Percentiles rank a stretch among this genome's conserved stretches.
Conservation (phyloP, 2,329 filamentous ascomycete genomes). For the Neonectria magnoliae region DNA sequence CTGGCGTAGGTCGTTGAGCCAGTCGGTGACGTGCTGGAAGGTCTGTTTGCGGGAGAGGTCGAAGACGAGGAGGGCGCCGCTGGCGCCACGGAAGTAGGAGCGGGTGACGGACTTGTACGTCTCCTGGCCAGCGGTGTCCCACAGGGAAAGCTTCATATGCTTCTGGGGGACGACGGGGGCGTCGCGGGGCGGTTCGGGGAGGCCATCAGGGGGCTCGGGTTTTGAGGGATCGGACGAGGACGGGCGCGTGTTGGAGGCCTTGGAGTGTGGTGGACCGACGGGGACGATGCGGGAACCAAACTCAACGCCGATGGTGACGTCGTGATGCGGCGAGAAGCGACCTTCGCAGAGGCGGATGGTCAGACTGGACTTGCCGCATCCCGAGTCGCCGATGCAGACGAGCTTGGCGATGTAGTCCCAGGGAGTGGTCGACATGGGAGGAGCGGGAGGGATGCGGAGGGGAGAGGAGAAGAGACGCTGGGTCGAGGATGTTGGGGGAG, state of each 20-base stretch:
- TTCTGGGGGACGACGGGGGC: slow-evolving; percentile 61
- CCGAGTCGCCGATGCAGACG: slow-evolving; percentile 95
- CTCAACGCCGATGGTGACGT: slow-evolving; percentile 97
- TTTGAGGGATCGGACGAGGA: slow-evolving; percentile 31
- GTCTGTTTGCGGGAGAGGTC: slow-evolving; percentile 89
- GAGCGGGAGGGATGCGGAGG: neutral
- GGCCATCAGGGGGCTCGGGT: slow-evolving; percentile 48
- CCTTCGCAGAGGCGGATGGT: slow-evolving; percentile 97
- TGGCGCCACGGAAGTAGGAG: slow-evolving; percentile 87
- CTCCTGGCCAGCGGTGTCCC: slow-evolving; percentile 97
- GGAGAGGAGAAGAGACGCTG: neutral
- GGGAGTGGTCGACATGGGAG: slow-evolving; percentile 69
- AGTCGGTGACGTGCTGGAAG: slow-evolving; percentile 88
- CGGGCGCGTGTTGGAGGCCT: slow-evolving; percentile 51
- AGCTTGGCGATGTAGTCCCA: slow-evolving; percentile 99
- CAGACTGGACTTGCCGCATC: slow-evolving; percentile 93
- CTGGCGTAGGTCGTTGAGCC: slow-evolving; percentile 92
- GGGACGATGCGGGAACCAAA: slow-evolving; percentile 94
- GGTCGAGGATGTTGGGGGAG: neutral
- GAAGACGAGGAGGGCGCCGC: slow-evolving; percentile 83
- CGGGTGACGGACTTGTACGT: slow-evolving; percentile 97
- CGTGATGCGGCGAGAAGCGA: slow-evolving; percentile 92
- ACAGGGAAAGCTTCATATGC: slow-evolving; percentile 93
- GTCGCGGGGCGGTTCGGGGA: slow-evolving; percentile 63
- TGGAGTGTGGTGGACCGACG: slow-evolving; percentile 80